These are phyloP conservation scores for Aspergillus homomorphus DNA, from an alignment of 495 filamentous ascomycete genomes.

Conservation along the genomic window DNA sequence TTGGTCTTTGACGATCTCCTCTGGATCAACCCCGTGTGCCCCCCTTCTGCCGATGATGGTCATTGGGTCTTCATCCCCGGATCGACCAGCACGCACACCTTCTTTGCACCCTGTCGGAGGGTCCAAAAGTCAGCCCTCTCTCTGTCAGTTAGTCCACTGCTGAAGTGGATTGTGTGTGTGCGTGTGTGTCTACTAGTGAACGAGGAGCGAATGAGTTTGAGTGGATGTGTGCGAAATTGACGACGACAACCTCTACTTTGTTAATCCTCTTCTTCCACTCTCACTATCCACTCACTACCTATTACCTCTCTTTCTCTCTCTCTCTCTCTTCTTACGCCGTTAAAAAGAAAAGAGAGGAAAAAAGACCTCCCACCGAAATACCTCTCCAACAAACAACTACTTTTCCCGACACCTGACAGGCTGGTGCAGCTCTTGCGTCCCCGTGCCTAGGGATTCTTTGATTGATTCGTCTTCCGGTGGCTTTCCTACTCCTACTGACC, in stretches of 20 bases:
- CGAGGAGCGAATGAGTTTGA: background rate
- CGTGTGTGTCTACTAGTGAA: background rate
- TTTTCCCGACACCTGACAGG: background rate
- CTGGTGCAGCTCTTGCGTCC: background rate
- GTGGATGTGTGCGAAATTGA: background rate
- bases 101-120: constrained; percentile 3
- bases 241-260: background rate
- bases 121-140: constrained; percentile 1
- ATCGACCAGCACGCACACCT: constrained; percentile 3
- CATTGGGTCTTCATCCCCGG: constrained; percentile 6
- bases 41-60: constrained; percentile 5
- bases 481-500: background rate
- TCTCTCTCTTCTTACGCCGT: background rate
- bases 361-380: background rate
- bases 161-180: background rate
- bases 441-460: background rate
- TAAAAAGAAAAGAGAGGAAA: background rate
- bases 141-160: background rate
- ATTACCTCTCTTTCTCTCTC: background rate
- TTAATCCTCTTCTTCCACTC: background rate
- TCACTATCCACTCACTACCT: too few relatives aligned
- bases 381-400: background rate
- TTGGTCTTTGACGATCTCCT: background rate
- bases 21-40: background rate
- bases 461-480: background rate